Percentiles rank a stretch among this genome's conserved stretches.
Evolutionary conservation across 2,329 filamentous ascomycete species (phyloP).

Genomic region (Triangularia setosa): DNA sequence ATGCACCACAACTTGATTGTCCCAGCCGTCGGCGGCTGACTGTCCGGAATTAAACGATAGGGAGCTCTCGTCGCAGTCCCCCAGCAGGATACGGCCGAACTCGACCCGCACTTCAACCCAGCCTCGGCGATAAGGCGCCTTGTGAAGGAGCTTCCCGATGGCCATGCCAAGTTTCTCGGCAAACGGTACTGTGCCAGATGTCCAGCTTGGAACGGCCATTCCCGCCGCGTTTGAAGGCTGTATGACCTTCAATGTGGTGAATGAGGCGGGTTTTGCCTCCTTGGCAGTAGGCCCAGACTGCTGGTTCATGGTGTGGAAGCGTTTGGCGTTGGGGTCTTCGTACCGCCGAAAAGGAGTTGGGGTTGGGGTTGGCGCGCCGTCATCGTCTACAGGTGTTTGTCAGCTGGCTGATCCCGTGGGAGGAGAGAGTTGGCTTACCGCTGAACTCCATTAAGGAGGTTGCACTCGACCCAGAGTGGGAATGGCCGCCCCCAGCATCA

Average conservation of each 20-base stretch:
- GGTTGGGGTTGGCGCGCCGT: background rate
- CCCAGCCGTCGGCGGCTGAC: slow-evolving; percentile 26
- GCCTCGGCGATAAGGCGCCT: slow-evolving; percentile 23
- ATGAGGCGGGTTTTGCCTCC: background rate
- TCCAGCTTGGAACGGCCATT: background rate
- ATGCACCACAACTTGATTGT: slow-evolving; percentile 9
- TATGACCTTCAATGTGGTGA: background rate
- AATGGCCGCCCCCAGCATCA: background rate
- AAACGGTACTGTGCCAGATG: slow-evolving; percentile 1
- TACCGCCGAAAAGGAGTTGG: background rate
- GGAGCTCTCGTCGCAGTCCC: slow-evolving; percentile 17
- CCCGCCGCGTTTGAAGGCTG: background rate
- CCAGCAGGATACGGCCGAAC: slow-evolving; percentile 30
- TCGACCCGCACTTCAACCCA: slow-evolving; percentile 27
- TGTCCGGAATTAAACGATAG: slow-evolving; percentile 26
- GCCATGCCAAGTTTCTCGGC: slow-evolving; percentile 9
- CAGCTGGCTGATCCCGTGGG: background rate
- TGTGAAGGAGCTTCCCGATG: slow-evolving; percentile 15
- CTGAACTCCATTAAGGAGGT: background rate
- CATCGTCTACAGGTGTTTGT: background rate
- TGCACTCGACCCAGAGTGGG: background rate
- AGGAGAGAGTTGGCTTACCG: background rate
- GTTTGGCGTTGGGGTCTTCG: background rate
- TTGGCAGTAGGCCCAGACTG: background rate
- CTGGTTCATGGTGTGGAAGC: background rate